Evolutionary conservation across 1,284 basidiomycete species (phyloP).

Genomic region (Cutaneotrichosporon daszewskae): DNA sequence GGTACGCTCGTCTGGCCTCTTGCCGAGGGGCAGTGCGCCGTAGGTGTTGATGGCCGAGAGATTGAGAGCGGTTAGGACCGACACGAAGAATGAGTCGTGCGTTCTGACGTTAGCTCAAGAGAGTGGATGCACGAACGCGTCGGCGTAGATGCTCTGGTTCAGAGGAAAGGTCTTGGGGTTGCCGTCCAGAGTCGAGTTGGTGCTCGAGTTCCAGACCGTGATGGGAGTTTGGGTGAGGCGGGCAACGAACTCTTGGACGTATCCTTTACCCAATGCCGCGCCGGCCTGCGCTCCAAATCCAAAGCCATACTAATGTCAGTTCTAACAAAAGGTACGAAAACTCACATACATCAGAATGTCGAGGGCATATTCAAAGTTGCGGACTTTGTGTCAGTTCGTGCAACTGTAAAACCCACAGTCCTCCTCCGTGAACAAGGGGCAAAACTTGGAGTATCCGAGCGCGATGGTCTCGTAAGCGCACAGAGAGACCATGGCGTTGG

Average conservation of each 20-base stretch:
- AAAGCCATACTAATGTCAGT: not conserved
- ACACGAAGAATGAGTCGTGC: conserved; percentile 63
- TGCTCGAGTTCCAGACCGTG: conserved; percentile 61
- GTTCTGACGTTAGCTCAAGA: conserved; percentile 1
- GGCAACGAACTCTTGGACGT: conserved; percentile 71
- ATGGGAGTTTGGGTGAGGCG: conserved; percentile 72
- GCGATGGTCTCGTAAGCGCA: conserved; percentile 89
- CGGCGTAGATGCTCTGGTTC: conserved; percentile 66
- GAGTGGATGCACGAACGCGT: conserved; percentile 17
- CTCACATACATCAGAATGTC: conserved; percentile 36
- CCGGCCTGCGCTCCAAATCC: conserved; percentile 33
- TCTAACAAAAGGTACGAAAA: not conserved
- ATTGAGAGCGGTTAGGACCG: conserved; percentile 69
- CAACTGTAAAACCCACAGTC: conserved; percentile 48
- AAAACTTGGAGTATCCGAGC: conserved; percentile 83
- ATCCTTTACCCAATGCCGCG: conserved; percentile 76
- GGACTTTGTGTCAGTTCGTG: conserved; percentile 48
- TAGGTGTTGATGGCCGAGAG: conserved; percentile 50
- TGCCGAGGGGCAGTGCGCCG: conserved; percentile 19
- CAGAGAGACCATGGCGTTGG: conserved; percentile 38
- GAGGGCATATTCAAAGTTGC: conserved; percentile 72
- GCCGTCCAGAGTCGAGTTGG: conserved; percentile 70
- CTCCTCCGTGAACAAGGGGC: conserved; percentile 77
- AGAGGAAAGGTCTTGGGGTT: conserved; percentile 71
- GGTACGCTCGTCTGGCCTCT: conserved; percentile 39